Evolutionary conservation across 2,329 filamentous ascomycete genomes (phyloP).

Genomic region (Diplodia scrobiculata): DNA sequence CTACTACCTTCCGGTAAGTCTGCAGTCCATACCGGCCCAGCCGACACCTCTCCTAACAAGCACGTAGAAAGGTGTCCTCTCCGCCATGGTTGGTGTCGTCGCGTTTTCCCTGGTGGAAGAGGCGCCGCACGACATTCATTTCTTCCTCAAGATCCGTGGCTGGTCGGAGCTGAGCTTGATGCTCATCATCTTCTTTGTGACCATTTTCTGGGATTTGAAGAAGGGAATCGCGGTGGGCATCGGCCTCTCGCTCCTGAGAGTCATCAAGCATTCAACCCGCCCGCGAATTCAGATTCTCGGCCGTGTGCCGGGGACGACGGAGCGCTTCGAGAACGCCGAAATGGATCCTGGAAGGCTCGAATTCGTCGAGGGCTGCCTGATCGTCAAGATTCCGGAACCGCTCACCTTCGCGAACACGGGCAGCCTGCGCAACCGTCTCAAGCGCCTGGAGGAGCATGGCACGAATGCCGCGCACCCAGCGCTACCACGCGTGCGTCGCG

Average conservation of each 20-base stretch:
- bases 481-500: constrained; percentile 72
- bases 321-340: constrained; percentile 83
- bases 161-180: constrained; percentile 86
- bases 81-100: constrained; percentile 91
- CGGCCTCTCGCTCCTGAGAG: constrained; percentile 82
- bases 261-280: constrained; percentile 86
- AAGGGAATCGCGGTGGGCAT: constrained; percentile 93
- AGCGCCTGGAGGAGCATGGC: constrained; percentile 87
- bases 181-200: constrained; percentile 84
- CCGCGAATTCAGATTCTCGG: constrained; percentile 96
- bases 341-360: constrained; percentile 72
- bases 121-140: constrained; percentile 85
- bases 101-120: constrained; percentile 95
- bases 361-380: constrained; percentile 87
- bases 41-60: constrained; percentile 10
- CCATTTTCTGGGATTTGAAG: constrained; percentile 92
- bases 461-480: constrained; percentile 82
- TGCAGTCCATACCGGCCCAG: background rate
- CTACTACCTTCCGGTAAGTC: constrained; percentile 86
- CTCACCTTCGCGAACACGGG: constrained; percentile 97
- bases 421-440: constrained; percentile 79
- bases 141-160: constrained; percentile 83
- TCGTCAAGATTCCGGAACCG: constrained; percentile 96
- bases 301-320: constrained; percentile 74
- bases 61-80: constrained; percentile 82